A percentile compares a stretch with the other conserved stretches of the same genome.
These are phyloP conservation scores for Mortierella sp. DNA, from an alignment of 371 early-diverging fungal genomes.

Conservation along the genomic window DNA sequence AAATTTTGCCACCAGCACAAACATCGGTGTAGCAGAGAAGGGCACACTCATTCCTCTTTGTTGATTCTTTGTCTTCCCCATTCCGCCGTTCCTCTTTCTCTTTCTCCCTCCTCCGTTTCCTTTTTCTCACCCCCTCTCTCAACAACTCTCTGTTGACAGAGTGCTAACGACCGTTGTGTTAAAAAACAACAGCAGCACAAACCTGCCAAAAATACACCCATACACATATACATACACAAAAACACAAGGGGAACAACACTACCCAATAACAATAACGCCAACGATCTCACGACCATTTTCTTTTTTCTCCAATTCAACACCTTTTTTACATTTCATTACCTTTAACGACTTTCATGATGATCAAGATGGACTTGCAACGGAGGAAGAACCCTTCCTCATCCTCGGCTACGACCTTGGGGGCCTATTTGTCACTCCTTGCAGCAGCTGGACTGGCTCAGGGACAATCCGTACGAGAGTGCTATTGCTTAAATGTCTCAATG, in stretches of 20 bases:
- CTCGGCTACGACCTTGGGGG: slow-evolving; percentile 2
- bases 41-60: not conserved
- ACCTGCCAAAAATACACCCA: not conserved
- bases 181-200: not conserved
- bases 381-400: not conserved
- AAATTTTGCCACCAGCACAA: not conserved
- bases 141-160: not conserved
- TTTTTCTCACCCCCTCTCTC: slow-evolving; percentile 3
- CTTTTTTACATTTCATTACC: not conserved
- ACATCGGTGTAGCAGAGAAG: not conserved
- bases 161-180: not conserved
- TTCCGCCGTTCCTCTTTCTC: not conserved
- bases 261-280: not conserved
- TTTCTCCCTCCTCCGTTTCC: not conserved
- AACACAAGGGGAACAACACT: not conserved
- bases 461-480: slow-evolving; percentile 1
- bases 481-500: not conserved
- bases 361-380: not conserved
- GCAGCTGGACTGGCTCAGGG: slow-evolving; percentile 35
- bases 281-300: not conserved
- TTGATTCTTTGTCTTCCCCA: slow-evolving; percentile 1
- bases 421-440: slow-evolving; percentile 24
- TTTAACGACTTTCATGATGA: slow-evolving; percentile 7
- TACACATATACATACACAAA: not conserved
- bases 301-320: not conserved